phyloP scores from a whole-genome alignment of 2,329 filamentous ascomycete genomes.

The Podosphaera aphanis region DNA sequence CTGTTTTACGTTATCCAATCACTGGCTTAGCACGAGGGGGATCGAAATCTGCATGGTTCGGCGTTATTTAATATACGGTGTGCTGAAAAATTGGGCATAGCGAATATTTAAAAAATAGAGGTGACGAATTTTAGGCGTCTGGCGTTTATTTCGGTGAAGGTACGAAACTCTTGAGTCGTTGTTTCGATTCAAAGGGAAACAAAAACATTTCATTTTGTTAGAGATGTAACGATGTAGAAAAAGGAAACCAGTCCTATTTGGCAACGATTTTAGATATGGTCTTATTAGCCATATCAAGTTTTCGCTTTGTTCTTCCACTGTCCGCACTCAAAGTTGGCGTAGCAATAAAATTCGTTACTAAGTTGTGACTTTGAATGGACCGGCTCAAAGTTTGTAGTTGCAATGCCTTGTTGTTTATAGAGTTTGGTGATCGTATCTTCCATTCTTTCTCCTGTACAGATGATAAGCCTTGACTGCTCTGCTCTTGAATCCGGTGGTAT shows the following conservation, averaged over 20 bases:
- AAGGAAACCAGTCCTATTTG: no score
- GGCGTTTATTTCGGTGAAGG: neutral
- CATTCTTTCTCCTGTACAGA: constrained; percentile 64
- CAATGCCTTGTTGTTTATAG: constrained; percentile 38
- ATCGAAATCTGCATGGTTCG: neutral
- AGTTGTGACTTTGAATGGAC: constrained; percentile 41
- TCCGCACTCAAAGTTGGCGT: constrained; percentile 50
- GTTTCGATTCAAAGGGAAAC: neutral
- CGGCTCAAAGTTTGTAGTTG: constrained; percentile 44
- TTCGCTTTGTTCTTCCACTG: constrained; percentile 17
- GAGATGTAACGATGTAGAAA: neutral
- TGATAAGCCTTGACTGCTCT: constrained; percentile 23
- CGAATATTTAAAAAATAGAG: neutral
- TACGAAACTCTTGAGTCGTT: neutral
- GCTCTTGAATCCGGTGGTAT: constrained; percentile 1
- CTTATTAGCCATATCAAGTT: neutral
- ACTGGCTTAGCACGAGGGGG: constrained; percentile 19
- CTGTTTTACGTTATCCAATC: constrained; percentile 63
- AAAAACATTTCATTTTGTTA: neutral
- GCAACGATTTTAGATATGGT: no score
- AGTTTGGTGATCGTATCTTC: constrained; percentile 36
- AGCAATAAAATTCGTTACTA: constrained; percentile 63
- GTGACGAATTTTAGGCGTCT: neutral
- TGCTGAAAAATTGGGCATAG: neutral
- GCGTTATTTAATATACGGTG: neutral